phyloP scores from a whole-genome alignment of 73 alveolate species.

The Urostyla sp. region DNA sequence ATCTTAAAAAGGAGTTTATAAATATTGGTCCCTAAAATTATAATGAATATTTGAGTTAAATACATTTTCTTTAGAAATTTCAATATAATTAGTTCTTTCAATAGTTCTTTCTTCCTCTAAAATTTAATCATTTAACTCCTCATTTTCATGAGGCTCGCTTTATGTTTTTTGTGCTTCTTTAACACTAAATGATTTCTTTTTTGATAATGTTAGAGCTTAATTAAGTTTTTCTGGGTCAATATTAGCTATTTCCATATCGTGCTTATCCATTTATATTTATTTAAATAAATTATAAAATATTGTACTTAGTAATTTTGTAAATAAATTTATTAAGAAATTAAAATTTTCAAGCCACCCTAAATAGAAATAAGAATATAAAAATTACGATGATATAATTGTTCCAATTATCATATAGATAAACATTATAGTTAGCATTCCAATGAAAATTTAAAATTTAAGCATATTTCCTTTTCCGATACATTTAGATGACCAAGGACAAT shows the following conservation, averaged over 20 bases:
- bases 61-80: too few relatives aligned
- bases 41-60: not conserved
- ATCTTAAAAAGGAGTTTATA: not conserved
- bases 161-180: too few relatives aligned
- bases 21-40: conserved; percentile 8
- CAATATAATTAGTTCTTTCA: too few relatives aligned
- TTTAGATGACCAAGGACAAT: conserved; percentile 97
- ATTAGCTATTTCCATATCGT: too few relatives aligned
- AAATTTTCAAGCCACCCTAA: too few relatives aligned
- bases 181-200: too few relatives aligned
- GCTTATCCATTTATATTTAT: not conserved
- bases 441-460: conserved; percentile 72
- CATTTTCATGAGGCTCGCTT: too few relatives aligned
- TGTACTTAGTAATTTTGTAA: not conserved
- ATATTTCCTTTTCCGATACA: conserved; percentile 90
- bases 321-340: not conserved
- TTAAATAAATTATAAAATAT: not conserved
- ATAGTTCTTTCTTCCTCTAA: too few relatives aligned
- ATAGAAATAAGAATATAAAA: too few relatives aligned
- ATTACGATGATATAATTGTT: conserved; percentile 32
- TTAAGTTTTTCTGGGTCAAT: too few relatives aligned
- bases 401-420: conserved; percentile 30
- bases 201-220: too few relatives aligned
- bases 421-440: conserved; percentile 28
- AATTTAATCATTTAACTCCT: too few relatives aligned